Evolutionary conservation across 345 rosid genomes (phyloP), one percentile per base, ranked within the genome.

Genomic region (Rhodamnia argentea): DNA sequence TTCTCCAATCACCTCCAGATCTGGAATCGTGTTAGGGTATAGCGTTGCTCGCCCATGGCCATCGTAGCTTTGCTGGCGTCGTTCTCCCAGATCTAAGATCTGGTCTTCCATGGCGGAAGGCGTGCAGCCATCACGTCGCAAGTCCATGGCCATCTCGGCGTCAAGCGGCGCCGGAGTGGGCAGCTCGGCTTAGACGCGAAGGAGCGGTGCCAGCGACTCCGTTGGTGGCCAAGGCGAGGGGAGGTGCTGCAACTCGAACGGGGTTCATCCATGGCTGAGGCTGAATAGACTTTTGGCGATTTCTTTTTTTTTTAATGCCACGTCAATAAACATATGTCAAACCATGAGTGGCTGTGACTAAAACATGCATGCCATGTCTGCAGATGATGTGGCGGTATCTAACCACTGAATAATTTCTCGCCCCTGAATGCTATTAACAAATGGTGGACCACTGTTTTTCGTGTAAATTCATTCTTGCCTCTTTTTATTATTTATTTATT

Each of bases 111-210:
- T 40, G 42, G 42, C 42, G 42, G 5, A 40, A 40, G 42, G 3
- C 42, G 5, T 40, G 42, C 42, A 5, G 42, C 4, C 42, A 40
- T 40, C 42, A 5, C 42, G 42, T 40, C 42, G 42, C 42, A 40
- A 40, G 42, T 40, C 42, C 42, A 40, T 40, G 42, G 42, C 5
- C 42, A 5, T 40, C 42, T 40, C 5, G 22, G 56, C 22, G 16
- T 53, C 20, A 3, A 53, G 18, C 56, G 56, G 15, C 22, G 22
- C 56, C 22, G 22, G 0, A 53, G 16, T 18, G 27, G 62, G n/a
- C 0, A 24, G 13, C 29, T 2, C 1, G 6, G 7, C 62, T n/a
- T 26, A 58, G 7, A 58, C 13, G 1, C 13, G 29, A 0, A 58
- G 29, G 62, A 26, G 62, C 62, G 0, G 14, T 58, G 29, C 14